Evolutionary conservation across 441 rosid species (phyloP), one percentile per base, ranked within the genome.

Genomic region (Monsonia emarginata): DNA sequence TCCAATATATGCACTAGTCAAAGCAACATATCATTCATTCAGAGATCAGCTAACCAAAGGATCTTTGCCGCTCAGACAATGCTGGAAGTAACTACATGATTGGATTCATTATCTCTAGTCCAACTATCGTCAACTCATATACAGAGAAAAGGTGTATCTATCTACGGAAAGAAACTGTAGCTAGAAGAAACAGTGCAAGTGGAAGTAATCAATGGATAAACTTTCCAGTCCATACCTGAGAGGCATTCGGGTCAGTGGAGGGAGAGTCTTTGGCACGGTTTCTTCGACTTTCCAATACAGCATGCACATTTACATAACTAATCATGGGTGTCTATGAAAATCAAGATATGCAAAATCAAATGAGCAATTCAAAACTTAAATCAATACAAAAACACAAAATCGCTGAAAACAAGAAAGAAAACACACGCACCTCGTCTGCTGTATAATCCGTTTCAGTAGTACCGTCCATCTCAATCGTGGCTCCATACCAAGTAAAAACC

Each of bases 401-500:
- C 26, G 21, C 11, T 10, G 14, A 61, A 63, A 34, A n/a, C 26
- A 57, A 30, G 24, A 18, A 63, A 54, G 19, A 16, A 7, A 8
- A 76, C 63, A 68, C 52, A 59, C 32, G 2, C 24, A 93, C 98
- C 97, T 93, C 98, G 65, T 93, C 95, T 0, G 96, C 96, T 5
- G 85, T 86, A 77, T 90, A 90, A 82, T 90, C 96, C 14, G 96
- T 88, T 78, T 93, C 97, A 1, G 92, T 84, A 24, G 73, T 42
- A 38, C 97, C 95, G 66, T 90, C 95, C 83, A 93, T 80, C 79
- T 93, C 98, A 67, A 90, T 78, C 11, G 93, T 87, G 13, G 98
- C 97, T 73, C 97, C 97, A 69, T 85, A 85, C 97, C 97, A 90
- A 19, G 95, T 90, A 71, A 90, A 93, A 60, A 88, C 96, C 97